phyloP scores from a whole-genome alignment of 768 basidiomycete species.

The Leccinellum luteum region DNA sequence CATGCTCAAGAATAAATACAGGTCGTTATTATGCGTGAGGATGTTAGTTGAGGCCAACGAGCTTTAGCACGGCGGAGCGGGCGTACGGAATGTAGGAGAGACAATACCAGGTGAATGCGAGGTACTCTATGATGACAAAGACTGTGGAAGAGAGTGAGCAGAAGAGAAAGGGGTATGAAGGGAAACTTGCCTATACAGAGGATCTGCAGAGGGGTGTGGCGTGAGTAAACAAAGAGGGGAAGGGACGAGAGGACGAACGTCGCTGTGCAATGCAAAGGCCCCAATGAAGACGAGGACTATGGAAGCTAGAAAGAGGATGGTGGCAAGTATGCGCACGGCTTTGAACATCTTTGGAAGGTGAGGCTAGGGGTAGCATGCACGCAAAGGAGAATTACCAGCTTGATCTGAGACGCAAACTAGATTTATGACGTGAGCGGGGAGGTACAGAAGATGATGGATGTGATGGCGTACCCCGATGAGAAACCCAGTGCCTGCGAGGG shows the following conservation, averaged over 20 bases:
- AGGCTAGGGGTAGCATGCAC: background rate
- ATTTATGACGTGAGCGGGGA: conserved; percentile 3
- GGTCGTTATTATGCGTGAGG: background rate
- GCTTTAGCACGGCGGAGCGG: conserved; percentile 64
- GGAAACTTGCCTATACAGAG: conserved; percentile 57
- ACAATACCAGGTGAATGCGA: conserved; percentile 90
- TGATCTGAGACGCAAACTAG: conserved; percentile 77
- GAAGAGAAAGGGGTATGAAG: background rate
- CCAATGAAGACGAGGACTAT: conserved; percentile 83
- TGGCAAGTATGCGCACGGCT: conserved; percentile 81
- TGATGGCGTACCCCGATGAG: conserved; percentile 73
- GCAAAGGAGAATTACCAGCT: conserved; percentile 52
- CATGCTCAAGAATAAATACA: background rate
- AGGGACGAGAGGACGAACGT: conserved; percentile 42
- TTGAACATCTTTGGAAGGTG: conserved; percentile 78
- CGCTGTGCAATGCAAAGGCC: conserved; percentile 74
- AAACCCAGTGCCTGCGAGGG: conserved; percentile 87
- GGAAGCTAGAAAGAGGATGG: conserved; percentile 71
- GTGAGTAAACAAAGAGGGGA: background rate
- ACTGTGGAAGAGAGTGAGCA: conserved; percentile 41
- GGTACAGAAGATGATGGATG: background rate
- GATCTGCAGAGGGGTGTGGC: conserved; percentile 37
- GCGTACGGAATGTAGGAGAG: conserved; percentile 92
- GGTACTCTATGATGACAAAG: conserved; percentile 88
- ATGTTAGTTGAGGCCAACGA: conserved; percentile 43